Percentiles rank a stretch among this genome's conserved stretches.
Conservation (phyloP, 305 asterid species). For the Solanum chacoense region DNA sequence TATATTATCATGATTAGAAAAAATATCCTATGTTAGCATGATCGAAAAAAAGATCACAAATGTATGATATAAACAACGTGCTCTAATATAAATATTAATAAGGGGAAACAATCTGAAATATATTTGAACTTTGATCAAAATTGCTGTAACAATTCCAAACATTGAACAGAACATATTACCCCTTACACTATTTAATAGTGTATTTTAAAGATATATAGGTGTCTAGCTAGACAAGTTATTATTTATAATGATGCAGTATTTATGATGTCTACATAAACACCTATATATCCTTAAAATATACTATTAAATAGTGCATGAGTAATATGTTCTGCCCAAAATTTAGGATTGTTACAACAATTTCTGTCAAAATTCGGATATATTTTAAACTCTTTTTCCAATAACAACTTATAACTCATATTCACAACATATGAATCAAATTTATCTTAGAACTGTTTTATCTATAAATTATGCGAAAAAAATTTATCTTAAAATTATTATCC, state of each 20-base stretch:
- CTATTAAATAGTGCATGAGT: background rate
- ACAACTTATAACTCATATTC: background rate
- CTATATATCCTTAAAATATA: too few species aligned
- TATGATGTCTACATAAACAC: fast-evolving
- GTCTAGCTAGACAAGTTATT: fast-evolving
- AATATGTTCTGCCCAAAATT: too few species aligned
- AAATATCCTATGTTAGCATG: background rate
- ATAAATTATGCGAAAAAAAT: too few species aligned
- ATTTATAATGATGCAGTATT: too few species aligned
- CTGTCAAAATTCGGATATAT: background rate
- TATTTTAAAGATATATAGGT: too few species aligned
- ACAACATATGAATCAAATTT: background rate
- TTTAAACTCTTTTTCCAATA: too few species aligned
- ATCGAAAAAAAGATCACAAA: background rate
- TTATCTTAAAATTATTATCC: background rate
- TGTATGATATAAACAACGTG: too few species aligned
- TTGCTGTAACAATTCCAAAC: background rate
- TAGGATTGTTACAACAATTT: background rate
- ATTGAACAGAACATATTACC: too few species aligned
- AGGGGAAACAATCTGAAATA: fast-evolving
- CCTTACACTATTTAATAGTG: background rate
- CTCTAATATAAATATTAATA: too few species aligned
- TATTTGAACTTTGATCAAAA: fast-evolving
- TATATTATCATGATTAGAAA: background rate
- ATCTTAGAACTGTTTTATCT: background rate